phyloP scores from a whole-genome alignment of 23 red algal species.

The Gracilaria domingensis region DNA sequence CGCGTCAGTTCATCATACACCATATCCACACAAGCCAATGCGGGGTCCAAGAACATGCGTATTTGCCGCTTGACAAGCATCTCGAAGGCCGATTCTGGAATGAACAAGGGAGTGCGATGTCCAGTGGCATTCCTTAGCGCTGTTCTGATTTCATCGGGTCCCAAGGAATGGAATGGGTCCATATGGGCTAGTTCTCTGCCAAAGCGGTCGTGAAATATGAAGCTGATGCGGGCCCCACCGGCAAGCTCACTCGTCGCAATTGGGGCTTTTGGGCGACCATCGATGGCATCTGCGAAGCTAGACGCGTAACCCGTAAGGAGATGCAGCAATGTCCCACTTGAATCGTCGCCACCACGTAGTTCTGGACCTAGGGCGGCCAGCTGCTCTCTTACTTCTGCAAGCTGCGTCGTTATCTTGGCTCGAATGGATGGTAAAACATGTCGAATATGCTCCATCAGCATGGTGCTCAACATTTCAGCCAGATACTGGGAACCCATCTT shows the following conservation, averaged over 20 bases:
- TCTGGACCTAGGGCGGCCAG: conserved; percentile 80
- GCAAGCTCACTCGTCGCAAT: conserved; percentile 86
- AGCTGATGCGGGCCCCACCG: conserved; percentile 94
- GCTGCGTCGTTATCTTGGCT: conserved; percentile 72
- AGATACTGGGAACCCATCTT: conserved; percentile 93
- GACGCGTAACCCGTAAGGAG: conserved; percentile 89
- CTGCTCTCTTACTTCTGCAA: conserved; percentile 76
- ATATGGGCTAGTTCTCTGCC: conserved; percentile 81
- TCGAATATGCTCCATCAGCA: conserved; percentile 98
- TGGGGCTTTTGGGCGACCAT: conserved; percentile 81
- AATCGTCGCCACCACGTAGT: conserved; percentile 61
- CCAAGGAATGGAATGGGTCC: conserved; percentile 89
- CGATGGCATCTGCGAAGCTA: conserved; percentile 84
- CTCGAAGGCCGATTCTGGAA: conserved; percentile 97
- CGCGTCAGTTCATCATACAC: conserved; percentile 91
- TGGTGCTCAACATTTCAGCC: conserved; percentile 72
- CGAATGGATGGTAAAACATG: conserved; percentile 86
- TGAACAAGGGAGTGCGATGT: conserved; percentile 93
- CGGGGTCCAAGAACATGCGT: conserved; percentile 80
- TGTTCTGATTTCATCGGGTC: conserved; percentile 94
- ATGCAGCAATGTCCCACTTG: conserved; percentile 80
- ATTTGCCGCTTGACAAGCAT: conserved; percentile 91
- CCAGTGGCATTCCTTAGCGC: conserved; percentile 98
- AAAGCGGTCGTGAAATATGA: conserved; percentile 91
- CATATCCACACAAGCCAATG: conserved; percentile 90